Percentiles rank a stretch among this genome's conserved stretches.
These are phyloP conservation scores for Caryopteris hybrid DNA, from an alignment of 305 asterid species.

Conservation along the genomic window DNA sequence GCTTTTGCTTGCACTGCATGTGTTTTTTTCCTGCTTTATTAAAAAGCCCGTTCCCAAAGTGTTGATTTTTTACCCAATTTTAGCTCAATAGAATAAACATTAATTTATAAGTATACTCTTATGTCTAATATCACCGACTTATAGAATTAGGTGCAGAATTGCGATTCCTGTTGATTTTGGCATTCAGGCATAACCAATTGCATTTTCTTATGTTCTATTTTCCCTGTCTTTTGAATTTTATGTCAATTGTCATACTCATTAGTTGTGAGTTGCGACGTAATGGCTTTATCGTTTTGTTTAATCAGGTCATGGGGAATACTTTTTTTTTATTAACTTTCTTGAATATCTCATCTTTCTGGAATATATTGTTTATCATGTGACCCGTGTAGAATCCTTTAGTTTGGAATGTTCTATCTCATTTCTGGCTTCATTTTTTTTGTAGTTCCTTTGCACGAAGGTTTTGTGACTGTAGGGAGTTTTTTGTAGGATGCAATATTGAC, in stretches of 20 bases:
- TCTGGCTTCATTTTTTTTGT: background rate
- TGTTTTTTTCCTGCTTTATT: background rate
- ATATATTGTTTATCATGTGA: constrained; percentile 5
- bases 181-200: background rate
- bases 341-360: background rate
- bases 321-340: background rate
- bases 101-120: background rate
- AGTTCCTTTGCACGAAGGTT: constrained; percentile 6
- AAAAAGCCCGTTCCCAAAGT: background rate
- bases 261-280: background rate
- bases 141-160: background rate
- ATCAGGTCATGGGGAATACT: background rate
- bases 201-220: background rate
- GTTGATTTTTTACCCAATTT: background rate
- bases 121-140: background rate
- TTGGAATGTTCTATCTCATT: background rate
- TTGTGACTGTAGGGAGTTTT: background rate
- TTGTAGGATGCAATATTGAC: background rate
- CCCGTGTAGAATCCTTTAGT: background rate
- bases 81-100: background rate
- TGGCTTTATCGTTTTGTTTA: background rate
- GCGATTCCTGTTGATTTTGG: background rate
- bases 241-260: background rate
- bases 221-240: background rate
- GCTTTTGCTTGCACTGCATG: background rate